phyloP scores from a whole-genome alignment of 768 basidiomycete genomes.

The Termitomyces sp. region DNA sequence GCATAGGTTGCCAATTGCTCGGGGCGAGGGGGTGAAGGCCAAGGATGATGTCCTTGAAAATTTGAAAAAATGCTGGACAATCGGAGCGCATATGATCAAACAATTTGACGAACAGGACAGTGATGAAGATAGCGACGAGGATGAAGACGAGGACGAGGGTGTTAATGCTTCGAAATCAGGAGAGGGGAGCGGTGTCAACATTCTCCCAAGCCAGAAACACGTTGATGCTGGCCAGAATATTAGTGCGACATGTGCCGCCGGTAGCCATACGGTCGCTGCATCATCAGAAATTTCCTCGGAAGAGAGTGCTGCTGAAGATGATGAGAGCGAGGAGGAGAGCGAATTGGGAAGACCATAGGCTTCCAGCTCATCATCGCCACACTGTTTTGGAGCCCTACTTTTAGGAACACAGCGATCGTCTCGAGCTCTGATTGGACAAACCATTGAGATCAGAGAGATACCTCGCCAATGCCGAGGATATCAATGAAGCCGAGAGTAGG shows the following conservation, averaged over 20 bases:
- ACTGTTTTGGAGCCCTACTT: too few relatives aligned
- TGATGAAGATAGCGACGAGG: slow-evolving; percentile 15
- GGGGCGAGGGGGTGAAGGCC: slow-evolving; percentile 41
- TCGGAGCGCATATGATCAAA: slow-evolving; percentile 72
- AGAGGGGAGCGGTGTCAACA: neutral
- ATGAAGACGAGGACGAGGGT: slow-evolving; percentile 2
- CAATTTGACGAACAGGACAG: slow-evolving; percentile 70
- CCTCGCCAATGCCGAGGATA: neutral
- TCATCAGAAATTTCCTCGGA: neutral
- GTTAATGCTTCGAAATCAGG: neutral
- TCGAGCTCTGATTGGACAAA: neutral
- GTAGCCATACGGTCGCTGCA: neutral
- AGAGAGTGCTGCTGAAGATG: neutral
- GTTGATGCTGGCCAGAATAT: neutral
- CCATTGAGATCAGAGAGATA: neutral
- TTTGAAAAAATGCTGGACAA: slow-evolving; percentile 61
- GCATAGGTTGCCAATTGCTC: slow-evolving; percentile 58
- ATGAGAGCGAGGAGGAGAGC: slow-evolving; percentile 1
- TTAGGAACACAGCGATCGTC: neutral
- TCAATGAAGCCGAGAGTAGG: neutral
- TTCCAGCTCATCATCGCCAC: neutral
- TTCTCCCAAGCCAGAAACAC: too few relatives aligned
- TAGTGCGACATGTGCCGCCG: too few relatives aligned
- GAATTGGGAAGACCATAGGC: neutral
- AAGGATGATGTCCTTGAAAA: slow-evolving; percentile 41